phyloP scores from a whole-genome alignment of 2,329 filamentous ascomycete species.

The Fusarium setosum region DNA sequence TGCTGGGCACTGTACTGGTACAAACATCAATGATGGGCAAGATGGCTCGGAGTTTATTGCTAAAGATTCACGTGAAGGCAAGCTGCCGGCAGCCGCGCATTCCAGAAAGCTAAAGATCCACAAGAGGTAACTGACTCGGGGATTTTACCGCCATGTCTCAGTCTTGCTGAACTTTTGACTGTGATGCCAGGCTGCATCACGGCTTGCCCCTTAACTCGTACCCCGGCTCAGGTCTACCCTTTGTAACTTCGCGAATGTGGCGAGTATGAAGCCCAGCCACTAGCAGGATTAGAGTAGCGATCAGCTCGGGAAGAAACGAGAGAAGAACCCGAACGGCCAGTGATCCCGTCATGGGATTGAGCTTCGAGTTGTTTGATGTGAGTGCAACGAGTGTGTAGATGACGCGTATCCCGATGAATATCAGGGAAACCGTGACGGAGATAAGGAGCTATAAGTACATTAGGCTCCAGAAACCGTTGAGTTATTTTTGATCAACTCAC shows the following conservation, averaged over 20 bases:
- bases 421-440: constrained; percentile 5
- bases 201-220: no score
- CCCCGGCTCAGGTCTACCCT: not conserved
- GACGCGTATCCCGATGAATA: constrained; percentile 21
- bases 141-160: no score
- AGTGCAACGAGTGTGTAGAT: constrained; percentile 13
- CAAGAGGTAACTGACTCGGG: no score
- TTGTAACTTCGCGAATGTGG: not conserved
- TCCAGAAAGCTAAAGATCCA: no score
- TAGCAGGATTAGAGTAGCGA: constrained; percentile 9
- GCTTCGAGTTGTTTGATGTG: constrained; percentile 1
- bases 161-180: no score
- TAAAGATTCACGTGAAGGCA: no score
- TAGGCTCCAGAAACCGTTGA: not conserved
- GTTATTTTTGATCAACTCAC: not conserved
- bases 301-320: constrained; percentile 9
- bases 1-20: no score
- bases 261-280: constrained; percentile 1
- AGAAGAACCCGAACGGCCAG: constrained; percentile 11
- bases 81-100: no score
- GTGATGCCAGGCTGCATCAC: no score
- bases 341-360: constrained; percentile 9
- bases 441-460: not conserved
- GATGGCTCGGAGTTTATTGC: no score
- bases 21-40: no score